Evolutionary conservation across 1,284 basidiomycete species (phyloP), one percentile per base, ranked within the genome.

Genomic region (Trichosporon sp.): DNA sequence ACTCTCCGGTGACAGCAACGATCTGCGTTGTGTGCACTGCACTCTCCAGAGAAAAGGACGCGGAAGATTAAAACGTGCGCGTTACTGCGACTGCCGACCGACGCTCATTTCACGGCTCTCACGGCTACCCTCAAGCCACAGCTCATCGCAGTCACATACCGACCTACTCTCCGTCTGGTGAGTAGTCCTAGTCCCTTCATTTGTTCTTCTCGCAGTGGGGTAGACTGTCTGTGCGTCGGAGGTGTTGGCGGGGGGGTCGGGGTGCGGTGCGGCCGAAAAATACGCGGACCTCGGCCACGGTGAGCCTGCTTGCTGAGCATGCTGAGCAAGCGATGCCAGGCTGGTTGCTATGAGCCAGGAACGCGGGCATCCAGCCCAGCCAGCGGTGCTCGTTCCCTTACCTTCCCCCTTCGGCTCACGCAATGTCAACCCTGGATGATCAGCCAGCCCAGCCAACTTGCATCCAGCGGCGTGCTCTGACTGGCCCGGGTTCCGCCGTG

Each of bases 401-500:
- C 19, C 3, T 19, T 7, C 51, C 51, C 19, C 16, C 19, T 54
- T 19, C 51, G 51, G 46, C 46, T 19, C 46, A 48, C 6, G 46
- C 38, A 12, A 12, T 40, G 46, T n/a, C 16, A 3, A 54, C 51
- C 51, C 51, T 54, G 51, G 51, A 48, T 19, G 51, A 54, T 54
- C 51, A 54, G 51, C 38, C 38, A 40, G 38, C 12, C 38, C 38
- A 40, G 38, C 38, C 38, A 40, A 37, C 35, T 37, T 12, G 38
- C 10, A 12, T 10, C 35, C 48, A 21, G 19, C 48, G 6, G 48
- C 48, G 48, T 8, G 6, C 51, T 54, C 6, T 54, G 51, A 54
- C 51, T 54, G 51, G 51, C 19, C 51, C 51, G 51, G 51, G n/a
- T 54, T 54, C 51, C 51, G 51, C 51, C 51, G 51, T 26, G 8